Evolutionary conservation across 176 grass and related monocot species (phyloP), one percentile per base, ranked within the genome.

Genomic region (Carex littledalei): DNA sequence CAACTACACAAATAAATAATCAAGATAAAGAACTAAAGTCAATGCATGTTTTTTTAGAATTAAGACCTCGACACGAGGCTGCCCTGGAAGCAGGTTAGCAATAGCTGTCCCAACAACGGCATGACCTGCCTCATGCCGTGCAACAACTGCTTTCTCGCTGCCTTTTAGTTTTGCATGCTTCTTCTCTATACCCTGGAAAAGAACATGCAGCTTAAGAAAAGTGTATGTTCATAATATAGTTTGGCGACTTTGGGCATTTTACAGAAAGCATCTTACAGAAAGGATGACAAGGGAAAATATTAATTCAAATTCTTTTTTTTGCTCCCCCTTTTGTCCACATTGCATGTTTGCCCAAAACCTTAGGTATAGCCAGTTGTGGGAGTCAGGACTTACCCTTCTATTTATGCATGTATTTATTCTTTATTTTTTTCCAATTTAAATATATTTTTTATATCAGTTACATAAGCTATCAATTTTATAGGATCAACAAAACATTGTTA

Each of bases 101-200:
- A 96, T 93, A 12, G 93, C 97, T 75, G 97, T 99, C 85, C 97
- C 93, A 8, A 99, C 97, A 80, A 99, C 86, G 82, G 97, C 97
- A 91, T 96, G 97, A 81, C 93, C 97, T 85, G 91, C 97, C 88
- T 99, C 97, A 90, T 96, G 97, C 17, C 97, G 88, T 20, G 97
- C 97, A 87, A 99, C 97, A 91, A 96, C 93, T 86, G 84, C 97
- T 63, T 96, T 99, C 85, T 99, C 97, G 88, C 73, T 88, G 82
- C 97, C 97, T 85, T 92, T 92, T 63, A 99, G 84, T 53, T 94
- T 96, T 84, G 92, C 91, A 92, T 96, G 97, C 43, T 99, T 96
- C 85, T 99, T 99, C 90, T 99, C 97, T 94, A 99, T 99, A 41
- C 97, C 97, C 97, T 96, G 86, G 89, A 57, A 81, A 75, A 15